A percentile compares a stretch with the other conserved stretches of the same genome.
phyloP scores from a whole-genome alignment of 2,329 filamentous ascomycete species.

The Alternaria sp. region DNA sequence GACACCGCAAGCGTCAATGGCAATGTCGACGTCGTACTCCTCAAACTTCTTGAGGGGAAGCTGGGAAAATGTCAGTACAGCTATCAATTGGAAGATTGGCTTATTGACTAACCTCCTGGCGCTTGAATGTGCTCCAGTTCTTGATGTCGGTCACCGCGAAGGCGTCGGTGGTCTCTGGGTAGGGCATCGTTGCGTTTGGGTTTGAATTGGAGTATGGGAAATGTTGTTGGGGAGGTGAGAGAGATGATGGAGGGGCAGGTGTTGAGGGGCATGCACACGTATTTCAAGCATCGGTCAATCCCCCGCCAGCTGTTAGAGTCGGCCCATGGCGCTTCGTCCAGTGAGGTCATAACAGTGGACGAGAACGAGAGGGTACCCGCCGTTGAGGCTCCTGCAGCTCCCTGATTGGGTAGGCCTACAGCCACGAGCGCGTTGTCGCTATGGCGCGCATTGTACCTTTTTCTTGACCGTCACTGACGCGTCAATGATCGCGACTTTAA shows the following conservation, averaged over 20 bases:
- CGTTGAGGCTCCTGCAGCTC: not conserved
- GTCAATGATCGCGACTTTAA: constrained; percentile 11
- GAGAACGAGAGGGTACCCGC: constrained; percentile 16
- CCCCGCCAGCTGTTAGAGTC: constrained; percentile 24
- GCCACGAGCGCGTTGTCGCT: constrained; percentile 1
- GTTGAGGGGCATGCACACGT: constrained; percentile 33
- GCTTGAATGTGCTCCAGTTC: constrained; percentile 66
- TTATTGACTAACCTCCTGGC: constrained; percentile 55
- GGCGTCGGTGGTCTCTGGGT: constrained; percentile 59
- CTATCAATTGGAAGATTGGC: not conserved
- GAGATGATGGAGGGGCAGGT: constrained; percentile 17
- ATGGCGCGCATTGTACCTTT: constrained; percentile 9
- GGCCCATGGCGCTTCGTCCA: constrained; percentile 35
- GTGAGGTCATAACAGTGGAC: constrained; percentile 42
- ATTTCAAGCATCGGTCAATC: constrained; percentile 30
- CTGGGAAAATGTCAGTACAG: constrained; percentile 49
- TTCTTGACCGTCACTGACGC: constrained; percentile 12
- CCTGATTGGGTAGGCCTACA: constrained; percentile 6
- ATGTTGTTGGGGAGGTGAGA: constrained; percentile 4
- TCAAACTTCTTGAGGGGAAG: constrained; percentile 86
- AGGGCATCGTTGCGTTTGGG: constrained; percentile 51
- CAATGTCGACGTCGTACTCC: constrained; percentile 85
- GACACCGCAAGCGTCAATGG: constrained; percentile 69
- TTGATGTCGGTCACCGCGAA: constrained; percentile 62
- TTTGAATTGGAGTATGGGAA: constrained; percentile 5